Base-by-base conservation (phyloP, 129 eudicot genomes). In the Erigeron canadensis region DNA sequence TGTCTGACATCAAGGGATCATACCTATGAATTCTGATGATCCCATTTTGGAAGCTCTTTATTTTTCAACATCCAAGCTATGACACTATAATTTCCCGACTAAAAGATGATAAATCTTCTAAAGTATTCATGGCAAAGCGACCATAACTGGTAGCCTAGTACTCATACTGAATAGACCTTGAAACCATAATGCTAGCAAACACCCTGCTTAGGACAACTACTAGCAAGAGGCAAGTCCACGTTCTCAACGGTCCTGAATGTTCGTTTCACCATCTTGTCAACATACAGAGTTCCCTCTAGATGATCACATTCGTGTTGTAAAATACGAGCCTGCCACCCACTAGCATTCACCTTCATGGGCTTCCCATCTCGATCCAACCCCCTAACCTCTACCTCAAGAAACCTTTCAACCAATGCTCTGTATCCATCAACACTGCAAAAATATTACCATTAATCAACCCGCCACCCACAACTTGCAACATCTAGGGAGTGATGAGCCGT, bases 261-360 rank as follows among this genome's bases (percentile, higher is more conserved):
- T 78, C 89, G 75, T 5, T 81, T 84, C 50, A 79, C 77, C 96
- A 91, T 91, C 80, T 75, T 84, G 80, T 91, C 96, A 5, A 91
- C 96, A 65, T 89, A 91, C 23, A 91, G 74, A 8, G 88, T 89
- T 57, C 95, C 96, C 1, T 86, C 98, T 50, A 91, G 60, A 80
- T 89, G 96, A 75, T 91, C 98, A 50, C 91, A 89, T 54, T 89
- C 96, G 67, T 91, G 98, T 79, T 91, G 98, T 65, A 91, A 85
- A 23, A 89, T 91, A 13, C 98, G 94, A 10, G 98, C 98, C 66
- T 89, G 95, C 98, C 96, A 91, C n/a, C 98, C 98, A 34, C 85
- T 75, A 7, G 98, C 96, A 43, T 91, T 74, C 44, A 91, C 89
- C 85, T 79, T 89, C 19, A 91, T 71, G 8, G 96, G 85, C 75